These are phyloP conservation scores for Schizothecium vesticola DNA, from an alignment of 495 filamentous ascomycete species.

Conservation along the genomic window DNA sequence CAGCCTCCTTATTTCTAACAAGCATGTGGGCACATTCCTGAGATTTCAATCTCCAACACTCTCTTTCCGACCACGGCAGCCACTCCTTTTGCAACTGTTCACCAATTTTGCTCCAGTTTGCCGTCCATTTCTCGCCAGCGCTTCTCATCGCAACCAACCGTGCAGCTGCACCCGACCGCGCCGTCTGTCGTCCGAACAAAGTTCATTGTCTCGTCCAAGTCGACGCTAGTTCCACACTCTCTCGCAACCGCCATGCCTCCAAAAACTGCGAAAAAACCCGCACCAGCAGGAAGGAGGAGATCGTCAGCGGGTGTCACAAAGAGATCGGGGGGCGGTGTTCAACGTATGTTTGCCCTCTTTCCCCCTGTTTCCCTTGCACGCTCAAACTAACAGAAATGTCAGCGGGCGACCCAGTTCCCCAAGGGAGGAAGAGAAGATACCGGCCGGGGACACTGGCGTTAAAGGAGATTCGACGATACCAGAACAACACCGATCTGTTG, in stretches of 20 bases:
- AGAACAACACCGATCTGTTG: constrained; percentile 75
- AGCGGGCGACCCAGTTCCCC: constrained; percentile 71
- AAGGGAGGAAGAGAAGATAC: constrained; percentile 61
- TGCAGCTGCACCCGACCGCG: not conserved
- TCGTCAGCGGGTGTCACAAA: not conserved
- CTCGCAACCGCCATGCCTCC: not conserved
- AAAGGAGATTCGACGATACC: constrained; percentile 80
- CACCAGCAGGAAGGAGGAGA: not conserved
- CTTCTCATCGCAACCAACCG: not conserved
- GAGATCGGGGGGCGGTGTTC: constrained; percentile 19
- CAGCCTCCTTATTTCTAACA: constrained; percentile 10
- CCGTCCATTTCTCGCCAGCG: not conserved
- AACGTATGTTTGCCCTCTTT: constrained; percentile 22
- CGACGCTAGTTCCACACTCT: not conserved
- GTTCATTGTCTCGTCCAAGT: not conserved
- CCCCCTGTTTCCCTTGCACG: not conserved
- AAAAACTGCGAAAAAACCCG: not conserved
- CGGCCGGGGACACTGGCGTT: constrained; percentile 80
- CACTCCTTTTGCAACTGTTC: not conserved
- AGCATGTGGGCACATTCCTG: constrained; percentile 10
- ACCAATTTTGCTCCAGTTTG: not conserved
- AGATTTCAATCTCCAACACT: not conserved
- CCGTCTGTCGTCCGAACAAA: not conserved
- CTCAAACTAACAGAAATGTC: not conserved
- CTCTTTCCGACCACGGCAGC: not conserved